Conservation (phyloP, 495 filamentous ascomycete species). For the Neurospora intermedia region DNA sequence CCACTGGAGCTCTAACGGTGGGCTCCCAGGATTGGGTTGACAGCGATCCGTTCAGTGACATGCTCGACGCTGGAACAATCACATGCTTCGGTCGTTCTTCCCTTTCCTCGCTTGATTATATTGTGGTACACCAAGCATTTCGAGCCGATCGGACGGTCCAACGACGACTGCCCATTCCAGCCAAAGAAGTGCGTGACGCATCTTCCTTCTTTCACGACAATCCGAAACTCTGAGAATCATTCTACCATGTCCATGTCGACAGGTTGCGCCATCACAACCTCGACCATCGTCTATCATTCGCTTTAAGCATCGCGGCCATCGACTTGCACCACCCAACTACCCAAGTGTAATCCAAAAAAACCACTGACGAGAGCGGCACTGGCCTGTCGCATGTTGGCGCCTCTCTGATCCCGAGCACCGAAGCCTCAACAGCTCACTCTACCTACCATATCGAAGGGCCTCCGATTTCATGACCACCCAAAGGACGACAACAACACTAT, state of each 20-base stretch:
- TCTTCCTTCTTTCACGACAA: background rate
- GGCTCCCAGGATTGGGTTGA: background rate
- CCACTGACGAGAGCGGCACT: background rate
- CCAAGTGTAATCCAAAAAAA: background rate
- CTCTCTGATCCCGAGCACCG: background rate
- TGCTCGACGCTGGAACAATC: background rate
- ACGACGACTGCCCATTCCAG: constrained; percentile 14
- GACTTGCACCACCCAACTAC: background rate
- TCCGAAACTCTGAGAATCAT: background rate
- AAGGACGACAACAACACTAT: background rate
- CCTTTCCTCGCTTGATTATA: background rate
- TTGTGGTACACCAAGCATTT: background rate
- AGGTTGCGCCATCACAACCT: background rate
- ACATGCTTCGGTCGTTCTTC: background rate
- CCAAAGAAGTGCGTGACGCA: constrained; percentile 21
- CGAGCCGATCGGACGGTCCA: background rate
- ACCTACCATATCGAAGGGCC: background rate
- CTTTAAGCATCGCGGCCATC: background rate
- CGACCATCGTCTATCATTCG: background rate
- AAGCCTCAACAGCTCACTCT: too few relatives aligned
- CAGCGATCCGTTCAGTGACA: background rate
- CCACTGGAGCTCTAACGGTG: background rate
- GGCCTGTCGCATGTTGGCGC: background rate
- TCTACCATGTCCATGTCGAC: background rate
- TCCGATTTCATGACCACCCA: constrained; percentile 8